Evolutionary conservation across 2,329 filamentous ascomycete species (phyloP), one percentile per base, ranked within the genome.

Genomic region (Cercospora nicotianae): DNA sequence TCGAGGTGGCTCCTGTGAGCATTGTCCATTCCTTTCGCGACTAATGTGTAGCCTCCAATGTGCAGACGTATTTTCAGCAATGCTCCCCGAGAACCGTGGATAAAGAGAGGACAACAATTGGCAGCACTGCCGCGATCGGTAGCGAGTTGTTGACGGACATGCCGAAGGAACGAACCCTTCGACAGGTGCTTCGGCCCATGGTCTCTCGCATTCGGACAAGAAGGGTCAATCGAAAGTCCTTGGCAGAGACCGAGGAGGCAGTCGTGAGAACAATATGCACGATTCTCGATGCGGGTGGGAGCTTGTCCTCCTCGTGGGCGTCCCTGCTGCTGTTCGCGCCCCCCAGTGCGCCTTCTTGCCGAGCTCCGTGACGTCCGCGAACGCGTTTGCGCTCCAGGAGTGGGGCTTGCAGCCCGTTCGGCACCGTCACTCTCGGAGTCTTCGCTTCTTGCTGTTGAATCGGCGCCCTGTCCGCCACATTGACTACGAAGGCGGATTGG

Each of bases 11-110:
- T 60, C 18, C 31, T 60, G 57, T 60, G 3, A 36, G 26, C 57
- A n/a, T 60, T 20, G 26, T n/a, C 57, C 57, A 60, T 60, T 60
- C 57, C 57, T 60, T 60, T 60, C 30, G 57, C 57, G 57, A 60
- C 57, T 16, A 60, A 60, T 8, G 57, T 60, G 12, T 60, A 60
- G 8, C 57, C 57, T 60, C 57, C 39, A 7, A 45, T 18, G 16
- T 45, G 18, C n/a, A 45, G 39, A 12, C 39, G 39, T 18, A 45
- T 3, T 45, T 45, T 45, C 18, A 45, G 16, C n/a, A 45, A 18
- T 45, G 39, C 39, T 45, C n/a, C 39, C n/a, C 39, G 39, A n/a
- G 39, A 45, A 18, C 39, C n/a, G n/a, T 45, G n/a, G 8, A 45
- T 18, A n/a, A 45, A 45, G 5, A 45, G 39, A 45, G n/a, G 39